These are phyloP conservation scores for Candida verbasci DNA, from an alignment of 805 yeast species.

Conservation along the genomic window DNA sequence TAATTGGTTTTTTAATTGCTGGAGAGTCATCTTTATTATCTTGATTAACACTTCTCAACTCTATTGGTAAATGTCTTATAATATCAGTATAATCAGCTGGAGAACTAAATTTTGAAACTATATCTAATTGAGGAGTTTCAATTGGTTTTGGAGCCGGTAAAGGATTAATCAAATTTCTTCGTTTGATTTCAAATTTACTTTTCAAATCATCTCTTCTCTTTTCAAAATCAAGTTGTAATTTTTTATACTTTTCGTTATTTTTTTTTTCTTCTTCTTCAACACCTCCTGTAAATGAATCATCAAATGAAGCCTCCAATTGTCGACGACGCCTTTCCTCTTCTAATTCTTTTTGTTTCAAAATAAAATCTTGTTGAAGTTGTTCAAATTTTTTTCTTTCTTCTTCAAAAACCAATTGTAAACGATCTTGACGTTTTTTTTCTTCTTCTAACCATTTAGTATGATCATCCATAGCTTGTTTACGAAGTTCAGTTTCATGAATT, in stretches of 20 bases:
- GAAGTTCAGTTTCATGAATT: constrained; percentile 11
- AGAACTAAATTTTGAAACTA: constrained; percentile 24
- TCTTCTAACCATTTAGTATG: constrained; percentile 9
- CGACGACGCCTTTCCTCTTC: constrained; percentile 12
- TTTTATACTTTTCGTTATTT: constrained; percentile 1
- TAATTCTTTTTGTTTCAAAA: constrained; percentile 14
- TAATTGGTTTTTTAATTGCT: constrained; percentile 31
- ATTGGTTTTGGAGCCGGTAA: constrained; percentile 15
- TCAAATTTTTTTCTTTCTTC: constrained; percentile 8
- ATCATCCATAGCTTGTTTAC: constrained; percentile 6
- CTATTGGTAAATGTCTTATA: constrained; percentile 27
- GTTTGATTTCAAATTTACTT: constrained; percentile 10
- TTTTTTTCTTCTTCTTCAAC: constrained; percentile 4
- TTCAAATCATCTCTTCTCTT: constrained; percentile 12
- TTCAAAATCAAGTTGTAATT: constrained; percentile 9
- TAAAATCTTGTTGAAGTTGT: constrained; percentile 8
- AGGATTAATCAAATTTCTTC: constrained; percentile 9
- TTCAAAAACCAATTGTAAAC: constrained; percentile 5
- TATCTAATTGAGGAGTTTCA: constrained; percentile 19
- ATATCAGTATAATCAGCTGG: constrained; percentile 34
- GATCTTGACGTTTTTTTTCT: constrained; percentile 9
- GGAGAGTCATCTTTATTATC: constrained; percentile 10
- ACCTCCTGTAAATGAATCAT: constrained; percentile 7
- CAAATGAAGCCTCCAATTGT: constrained; percentile 9
- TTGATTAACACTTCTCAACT: constrained; percentile 19